phyloP scores from a whole-genome alignment of 345 rosid genomes.

The Eucalyptus rudis region DNA sequence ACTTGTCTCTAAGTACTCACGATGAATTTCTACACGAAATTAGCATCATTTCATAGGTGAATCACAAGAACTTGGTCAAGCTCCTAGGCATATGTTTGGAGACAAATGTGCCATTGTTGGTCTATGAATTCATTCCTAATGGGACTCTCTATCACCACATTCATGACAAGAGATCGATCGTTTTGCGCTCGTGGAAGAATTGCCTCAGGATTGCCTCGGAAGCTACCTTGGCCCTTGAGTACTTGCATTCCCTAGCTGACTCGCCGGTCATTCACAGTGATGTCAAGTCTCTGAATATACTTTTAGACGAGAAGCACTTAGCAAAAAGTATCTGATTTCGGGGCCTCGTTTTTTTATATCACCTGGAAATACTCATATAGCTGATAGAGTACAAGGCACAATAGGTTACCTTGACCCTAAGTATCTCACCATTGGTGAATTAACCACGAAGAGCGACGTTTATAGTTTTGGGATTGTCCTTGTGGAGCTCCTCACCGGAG shows the following conservation, averaged over 20 bases:
- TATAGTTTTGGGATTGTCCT: not conserved
- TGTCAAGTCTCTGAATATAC: not conserved
- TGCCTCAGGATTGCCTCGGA: not conserved
- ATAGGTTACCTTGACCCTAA: not conserved
- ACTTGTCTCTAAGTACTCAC: not conserved
- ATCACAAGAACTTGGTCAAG: not conserved
- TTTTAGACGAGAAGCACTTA: not conserved
- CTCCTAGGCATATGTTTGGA: not conserved
- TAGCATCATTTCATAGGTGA: not conserved
- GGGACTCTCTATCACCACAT: not conserved
- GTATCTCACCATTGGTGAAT: not conserved
- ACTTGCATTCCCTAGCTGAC: not conserved
- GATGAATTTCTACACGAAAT: not conserved
- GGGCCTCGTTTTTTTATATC: not conserved
- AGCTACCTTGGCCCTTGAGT: not conserved
- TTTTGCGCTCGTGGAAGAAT: not conserved
- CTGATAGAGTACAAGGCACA: fast-evolving
- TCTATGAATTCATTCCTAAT: not conserved
- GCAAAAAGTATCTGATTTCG: not conserved
- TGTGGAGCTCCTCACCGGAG: not conserved
- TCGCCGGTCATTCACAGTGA: not conserved
- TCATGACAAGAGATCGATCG: not conserved
- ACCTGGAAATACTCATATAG: not conserved
- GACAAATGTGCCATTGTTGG: not conserved
- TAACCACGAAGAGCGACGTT: not conserved